Evolutionary conservation across 768 basidiomycete genomes (phyloP).

Genomic region (Pleurotus citrinopileatus): DNA sequence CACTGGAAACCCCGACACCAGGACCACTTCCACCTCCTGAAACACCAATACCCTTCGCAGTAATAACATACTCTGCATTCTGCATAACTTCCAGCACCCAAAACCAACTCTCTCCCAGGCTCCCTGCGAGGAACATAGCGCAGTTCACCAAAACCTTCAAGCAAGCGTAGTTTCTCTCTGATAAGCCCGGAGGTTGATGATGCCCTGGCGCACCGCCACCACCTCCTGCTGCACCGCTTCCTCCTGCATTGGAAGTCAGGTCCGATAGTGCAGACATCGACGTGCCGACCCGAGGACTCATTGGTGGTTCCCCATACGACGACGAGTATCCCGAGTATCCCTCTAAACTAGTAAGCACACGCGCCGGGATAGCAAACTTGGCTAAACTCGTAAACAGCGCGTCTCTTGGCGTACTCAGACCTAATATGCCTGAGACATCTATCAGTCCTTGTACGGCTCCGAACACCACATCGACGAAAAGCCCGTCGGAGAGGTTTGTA

Average conservation of each 20-base stretch:
- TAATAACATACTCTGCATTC: conserved; percentile 91
- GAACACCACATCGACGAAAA: conserved; percentile 80
- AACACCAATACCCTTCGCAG: conserved; percentile 44
- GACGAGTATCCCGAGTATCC: conserved; percentile 14
- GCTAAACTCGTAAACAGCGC: conserved; percentile 89
- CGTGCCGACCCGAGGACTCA: conserved; percentile 56
- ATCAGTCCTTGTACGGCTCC: conserved; percentile 81
- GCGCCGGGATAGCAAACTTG: conserved; percentile 90
- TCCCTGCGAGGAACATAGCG: conserved; percentile 79
- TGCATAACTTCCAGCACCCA: conserved; percentile 87
- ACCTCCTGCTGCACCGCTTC: conserved; percentile 57
- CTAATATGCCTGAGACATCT: conserved; percentile 87
- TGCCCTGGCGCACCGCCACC: no score
- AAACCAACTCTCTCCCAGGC: conserved; percentile 91
- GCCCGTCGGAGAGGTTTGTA: conserved; percentile 88
- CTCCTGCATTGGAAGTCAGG: conserved; percentile 54
- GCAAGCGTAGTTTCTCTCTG: conserved; percentile 89
- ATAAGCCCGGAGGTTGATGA: conserved; percentile 67
- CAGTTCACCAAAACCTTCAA: conserved; percentile 78
- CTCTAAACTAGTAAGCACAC: conserved; percentile 85
- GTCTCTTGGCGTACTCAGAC: conserved; percentile 82
- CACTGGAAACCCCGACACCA: background rate
- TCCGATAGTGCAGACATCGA: conserved; percentile 60
- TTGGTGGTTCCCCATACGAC: conserved; percentile 37
- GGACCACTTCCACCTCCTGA: background rate